Conservation (phyloP, 345 rosid genomes). For the Arabidopsis arenosa region DNA sequence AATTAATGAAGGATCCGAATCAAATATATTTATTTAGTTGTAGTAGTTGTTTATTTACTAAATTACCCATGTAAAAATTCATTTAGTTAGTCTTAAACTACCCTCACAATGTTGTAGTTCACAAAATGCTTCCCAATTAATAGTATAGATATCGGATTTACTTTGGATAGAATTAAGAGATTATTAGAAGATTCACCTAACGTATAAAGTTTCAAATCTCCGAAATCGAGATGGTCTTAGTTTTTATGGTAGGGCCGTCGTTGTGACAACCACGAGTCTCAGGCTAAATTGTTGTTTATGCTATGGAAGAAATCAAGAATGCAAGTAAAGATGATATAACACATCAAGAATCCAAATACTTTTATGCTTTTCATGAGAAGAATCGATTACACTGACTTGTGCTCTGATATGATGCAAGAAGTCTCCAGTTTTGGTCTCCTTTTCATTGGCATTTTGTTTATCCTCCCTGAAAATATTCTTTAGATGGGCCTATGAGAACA, state of each 20-base stretch:
- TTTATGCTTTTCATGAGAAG: neutral
- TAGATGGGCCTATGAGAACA: conserved; percentile 47
- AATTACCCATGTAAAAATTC: no score
- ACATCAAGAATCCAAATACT: conserved; percentile 32
- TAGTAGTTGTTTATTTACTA: no score
- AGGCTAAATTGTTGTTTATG: conserved; percentile 65
- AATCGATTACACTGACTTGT: conserved; percentile 54
- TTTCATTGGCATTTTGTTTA: conserved; percentile 45
- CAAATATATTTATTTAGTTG: no score
- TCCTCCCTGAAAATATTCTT: conserved; percentile 51
- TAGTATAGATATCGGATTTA: neutral
- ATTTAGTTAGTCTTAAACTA: no score
- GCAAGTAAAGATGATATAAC: conserved; percentile 26
- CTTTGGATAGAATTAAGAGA: neutral
- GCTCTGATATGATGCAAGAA: conserved; percentile 72
- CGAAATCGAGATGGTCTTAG: conserved; percentile 63
- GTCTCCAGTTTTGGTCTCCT: conserved; percentile 64
- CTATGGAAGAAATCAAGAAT: conserved; percentile 22
- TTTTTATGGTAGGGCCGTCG: conserved; percentile 50
- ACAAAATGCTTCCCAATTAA: no score
- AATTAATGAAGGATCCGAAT: no score
- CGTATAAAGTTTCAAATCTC: conserved; percentile 75
- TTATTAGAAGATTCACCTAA: conserved; percentile 50
- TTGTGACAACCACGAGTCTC: conserved; percentile 51
- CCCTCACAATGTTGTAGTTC: no score